Percentiles rank a stretch among this genome's conserved stretches.
Evolutionary conservation across 1,139 yeast genomes (phyloP).

Genomic region (Geotrichum cucujoidarum): DNA sequence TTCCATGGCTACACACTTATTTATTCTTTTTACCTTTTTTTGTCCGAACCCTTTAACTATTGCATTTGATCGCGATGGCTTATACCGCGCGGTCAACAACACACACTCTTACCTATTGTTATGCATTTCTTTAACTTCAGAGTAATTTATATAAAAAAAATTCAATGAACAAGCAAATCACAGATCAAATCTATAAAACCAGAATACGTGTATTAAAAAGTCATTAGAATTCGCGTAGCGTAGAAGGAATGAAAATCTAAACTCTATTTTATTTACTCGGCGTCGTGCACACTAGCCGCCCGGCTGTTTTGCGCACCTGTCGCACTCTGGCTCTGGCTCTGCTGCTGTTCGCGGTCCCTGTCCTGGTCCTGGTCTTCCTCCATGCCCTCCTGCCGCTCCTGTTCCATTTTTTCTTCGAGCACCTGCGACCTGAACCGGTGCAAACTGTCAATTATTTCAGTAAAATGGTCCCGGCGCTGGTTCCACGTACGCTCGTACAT

Average conservation of each 20-base stretch:
- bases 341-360: too few relatives aligned
- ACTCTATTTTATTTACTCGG: constrained; percentile 2
- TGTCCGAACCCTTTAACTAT: too few relatives aligned
- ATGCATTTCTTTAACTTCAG: too few relatives aligned
- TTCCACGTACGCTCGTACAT: constrained; percentile 27
- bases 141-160: too few relatives aligned
- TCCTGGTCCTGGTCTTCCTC: constrained; percentile 16
- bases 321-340: too few relatives aligned
- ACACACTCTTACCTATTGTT: too few relatives aligned
- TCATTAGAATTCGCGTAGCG: neutral
- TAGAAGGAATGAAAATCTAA: neutral
- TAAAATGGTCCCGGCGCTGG: constrained; percentile 27
- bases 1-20: neutral
- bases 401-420: constrained; percentile 23
- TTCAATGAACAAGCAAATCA: too few relatives aligned
- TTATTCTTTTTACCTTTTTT: constrained; percentile 5
- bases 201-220: neutral
- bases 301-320: constrained; percentile 3
- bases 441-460: constrained; percentile 25
- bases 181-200: too few relatives aligned
- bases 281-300: constrained; percentile 8
- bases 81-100: too few relatives aligned
- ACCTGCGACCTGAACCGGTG: constrained; percentile 26
- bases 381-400: constrained; percentile 19
- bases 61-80: too few relatives aligned